A percentile compares a stretch with the other conserved stretches of the same genome.
These are phyloP conservation scores for Xylaria nigripes DNA, from an alignment of 495 filamentous ascomycete species.

Conservation along the genomic window DNA sequence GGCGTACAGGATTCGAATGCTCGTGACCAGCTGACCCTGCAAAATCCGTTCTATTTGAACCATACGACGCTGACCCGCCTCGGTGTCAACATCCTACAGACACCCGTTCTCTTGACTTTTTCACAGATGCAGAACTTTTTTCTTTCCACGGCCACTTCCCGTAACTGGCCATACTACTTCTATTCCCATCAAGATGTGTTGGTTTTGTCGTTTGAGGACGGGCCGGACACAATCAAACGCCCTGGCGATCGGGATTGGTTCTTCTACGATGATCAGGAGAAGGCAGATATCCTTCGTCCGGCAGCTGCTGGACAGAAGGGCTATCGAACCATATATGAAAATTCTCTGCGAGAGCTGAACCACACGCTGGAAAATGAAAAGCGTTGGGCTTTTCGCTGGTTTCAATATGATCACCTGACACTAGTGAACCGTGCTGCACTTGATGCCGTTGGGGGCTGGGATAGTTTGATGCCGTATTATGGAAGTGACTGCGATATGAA, in stretches of 20 bases:
- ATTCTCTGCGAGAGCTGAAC: constrained; percentile 25
- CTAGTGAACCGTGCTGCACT: constrained; percentile 42
- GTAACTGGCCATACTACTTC: constrained; percentile 49
- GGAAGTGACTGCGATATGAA: constrained; percentile 55
- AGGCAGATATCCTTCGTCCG: constrained; percentile 25
- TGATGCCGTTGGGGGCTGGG: constrained; percentile 51
- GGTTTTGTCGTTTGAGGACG: constrained; percentile 46
- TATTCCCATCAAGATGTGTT: constrained; percentile 53
- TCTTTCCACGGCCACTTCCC: constrained; percentile 33
- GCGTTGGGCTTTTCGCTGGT: constrained; percentile 26
- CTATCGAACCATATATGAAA: constrained; percentile 40
- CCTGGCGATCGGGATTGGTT: constrained; percentile 22
- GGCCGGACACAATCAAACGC: constrained; percentile 22
- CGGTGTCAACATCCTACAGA: constrained; percentile 42
- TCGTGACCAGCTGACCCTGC: constrained; percentile 36
- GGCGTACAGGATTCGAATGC: constrained; percentile 45
- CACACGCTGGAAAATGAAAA: constrained; percentile 19
- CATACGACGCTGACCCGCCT: constrained; percentile 37
- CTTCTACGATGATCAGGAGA: constrained; percentile 30
- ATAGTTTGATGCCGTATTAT: constrained; percentile 53
- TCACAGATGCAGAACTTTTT: constrained; percentile 52
- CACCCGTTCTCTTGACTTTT: constrained; percentile 47
- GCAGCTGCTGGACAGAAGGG: constrained; percentile 25
- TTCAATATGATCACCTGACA: constrained; percentile 37
- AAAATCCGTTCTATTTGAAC: constrained; percentile 50